A percentile compares a stretch with the other conserved stretches of the same genome.
phyloP scores from a whole-genome alignment of 2,329 filamentous ascomycete species.

The Alternaria rosae region DNA sequence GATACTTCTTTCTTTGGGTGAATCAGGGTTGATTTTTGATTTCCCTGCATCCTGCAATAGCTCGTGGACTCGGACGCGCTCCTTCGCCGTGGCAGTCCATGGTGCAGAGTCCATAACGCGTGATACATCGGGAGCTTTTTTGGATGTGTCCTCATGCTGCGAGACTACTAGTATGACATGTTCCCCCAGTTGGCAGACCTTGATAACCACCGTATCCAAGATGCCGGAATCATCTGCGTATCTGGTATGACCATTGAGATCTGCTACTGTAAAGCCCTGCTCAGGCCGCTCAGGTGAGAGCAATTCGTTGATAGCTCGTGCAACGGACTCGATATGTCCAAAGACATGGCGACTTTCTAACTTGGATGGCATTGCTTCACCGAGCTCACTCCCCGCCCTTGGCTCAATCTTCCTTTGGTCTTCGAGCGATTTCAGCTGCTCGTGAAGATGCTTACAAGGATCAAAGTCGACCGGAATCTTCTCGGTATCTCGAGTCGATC shows the following conservation, averaged over 20 bases:
- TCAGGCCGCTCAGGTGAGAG: not conserved
- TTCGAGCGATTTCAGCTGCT: not conserved
- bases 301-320: conserved; percentile 2
- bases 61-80: not conserved
- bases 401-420: not conserved
- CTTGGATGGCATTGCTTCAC: not conserved
- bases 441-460: conserved; percentile 11
- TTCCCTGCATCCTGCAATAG: not conserved
- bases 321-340: conserved; percentile 4
- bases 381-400: not conserved
- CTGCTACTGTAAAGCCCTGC: not conserved
- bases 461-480: not conserved
- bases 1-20: not conserved
- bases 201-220: not conserved
- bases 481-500: not conserved
- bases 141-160: not conserved
- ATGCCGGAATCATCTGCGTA: not conserved
- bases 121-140: not conserved
- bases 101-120: conserved; percentile 10
- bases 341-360: not conserved
- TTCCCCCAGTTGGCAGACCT: not conserved
- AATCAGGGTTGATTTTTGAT: not conserved
- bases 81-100: not conserved
- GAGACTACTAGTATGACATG: not conserved
- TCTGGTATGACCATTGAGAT: not conserved